Conservation (phyloP, 1,284 basidiomycete genomes). For the Golubevia sp. region DNA sequence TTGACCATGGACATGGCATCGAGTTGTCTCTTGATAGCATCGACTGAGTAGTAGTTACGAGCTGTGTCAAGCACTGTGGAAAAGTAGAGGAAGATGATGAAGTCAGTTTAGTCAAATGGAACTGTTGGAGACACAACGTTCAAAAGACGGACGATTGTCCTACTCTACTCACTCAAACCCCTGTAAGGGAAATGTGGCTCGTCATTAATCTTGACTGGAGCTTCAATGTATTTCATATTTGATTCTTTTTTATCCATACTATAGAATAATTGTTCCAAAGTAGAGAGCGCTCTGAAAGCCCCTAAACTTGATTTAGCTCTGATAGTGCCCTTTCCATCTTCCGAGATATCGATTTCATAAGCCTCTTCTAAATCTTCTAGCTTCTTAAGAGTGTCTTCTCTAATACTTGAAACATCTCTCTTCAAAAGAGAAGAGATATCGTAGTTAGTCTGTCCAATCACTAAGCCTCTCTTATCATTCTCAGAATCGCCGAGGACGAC, state of each 20-base stretch:
- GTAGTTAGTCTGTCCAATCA: neutral
- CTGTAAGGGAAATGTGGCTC: constrained; percentile 48
- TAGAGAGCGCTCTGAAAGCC: constrained; percentile 38
- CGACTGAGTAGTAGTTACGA: constrained; percentile 36
- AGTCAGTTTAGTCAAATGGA: too few relatives aligned
- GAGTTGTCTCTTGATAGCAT: constrained; percentile 15
- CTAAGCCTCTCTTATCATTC: neutral
- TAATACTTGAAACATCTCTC: neutral
- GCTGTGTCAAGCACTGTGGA: constrained; percentile 41
- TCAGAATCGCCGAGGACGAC: constrained; percentile 24
- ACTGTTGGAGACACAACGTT: neutral
- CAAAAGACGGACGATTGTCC: neutral
- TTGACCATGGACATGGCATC: neutral
- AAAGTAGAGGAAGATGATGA: neutral
- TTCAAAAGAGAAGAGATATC: neutral
- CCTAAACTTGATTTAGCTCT: constrained; percentile 39
- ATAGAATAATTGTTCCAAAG: constrained; percentile 47
- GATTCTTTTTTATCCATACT: constrained; percentile 14
- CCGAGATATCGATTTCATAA: constrained; percentile 34
- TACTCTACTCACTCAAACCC: constrained; percentile 17
- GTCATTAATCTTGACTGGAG: constrained; percentile 41
- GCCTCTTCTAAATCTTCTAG: constrained; percentile 22
- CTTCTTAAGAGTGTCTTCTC: constrained; percentile 1
- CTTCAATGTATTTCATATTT: constrained; percentile 19
- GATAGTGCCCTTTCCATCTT: constrained; percentile 26